Base-by-base conservation (phyloP, 768 basidiomycete species). In the Hebeloma cylindrosporum region DNA sequence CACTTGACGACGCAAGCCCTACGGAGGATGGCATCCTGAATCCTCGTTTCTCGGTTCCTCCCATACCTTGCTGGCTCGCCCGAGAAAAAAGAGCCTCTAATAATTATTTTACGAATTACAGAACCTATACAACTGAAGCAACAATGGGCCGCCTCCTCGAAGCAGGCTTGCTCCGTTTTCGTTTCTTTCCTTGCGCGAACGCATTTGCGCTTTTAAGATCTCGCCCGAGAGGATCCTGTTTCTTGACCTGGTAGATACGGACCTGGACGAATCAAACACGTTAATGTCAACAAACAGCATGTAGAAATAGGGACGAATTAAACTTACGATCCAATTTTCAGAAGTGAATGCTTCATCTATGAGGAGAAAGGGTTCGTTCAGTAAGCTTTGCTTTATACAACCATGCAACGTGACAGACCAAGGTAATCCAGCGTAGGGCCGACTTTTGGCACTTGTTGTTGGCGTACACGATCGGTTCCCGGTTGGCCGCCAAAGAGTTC, bases 341-440 rank as follows among this genome's bases (percentile, higher is more conserved):
- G 93, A 91, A 2, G 96, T 99, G 73, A 94, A 99, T 6, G 95
- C 96, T 67, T 99, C 96, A 51, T 99, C 92, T 91, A 50, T n/a
- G 53, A 42, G 31, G 28, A 29, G 38, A 34, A 43, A 33, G 40
- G 34, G 13, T 25, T 44, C 30, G 41, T 47, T 50, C 39, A 44
- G 42, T 23, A 35, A 29, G 42, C 36, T 13, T 32, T 26, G 16
- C 29, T 32, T 41, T 23, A 20, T 11, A 21, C 7, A 13, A 18
- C 37, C 13, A 50, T 28, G 30, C n/a, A 11, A 34, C 30, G 27
- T 8, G 3, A 69, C 85, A 50, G 53, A 91, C 89, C 93, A 35
- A 98, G 78, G 56, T 85, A 87, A 64, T 99, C 92, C 26, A 98
- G 72, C 27, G 82, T 85, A 26, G 91, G 89, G 11, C 87, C 87